phyloP scores from a whole-genome alignment of 768 basidiomycete species.

The Dendrothele bispora region DNA sequence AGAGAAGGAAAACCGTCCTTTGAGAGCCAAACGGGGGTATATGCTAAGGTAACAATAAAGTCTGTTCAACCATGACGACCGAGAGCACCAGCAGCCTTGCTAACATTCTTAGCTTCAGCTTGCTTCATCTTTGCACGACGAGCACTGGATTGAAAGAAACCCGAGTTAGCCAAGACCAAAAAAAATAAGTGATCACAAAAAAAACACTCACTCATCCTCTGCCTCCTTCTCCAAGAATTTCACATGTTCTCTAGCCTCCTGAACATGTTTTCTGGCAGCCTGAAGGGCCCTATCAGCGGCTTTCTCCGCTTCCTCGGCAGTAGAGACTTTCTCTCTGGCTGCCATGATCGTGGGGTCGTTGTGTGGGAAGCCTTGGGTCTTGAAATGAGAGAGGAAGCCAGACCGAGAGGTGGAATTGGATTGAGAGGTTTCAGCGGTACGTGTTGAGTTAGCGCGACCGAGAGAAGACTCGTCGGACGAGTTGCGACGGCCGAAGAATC shows the following conservation, averaged over 20 bases:
- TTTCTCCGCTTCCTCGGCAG: conserved; percentile 21
- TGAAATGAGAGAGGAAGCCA: neutral
- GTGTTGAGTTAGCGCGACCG: too few relatives aligned
- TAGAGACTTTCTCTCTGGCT: conserved; percentile 36
- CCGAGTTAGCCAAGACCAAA: neutral
- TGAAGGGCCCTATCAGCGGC: conserved; percentile 5
- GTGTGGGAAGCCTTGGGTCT: conserved; percentile 8
- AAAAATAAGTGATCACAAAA: neutral
- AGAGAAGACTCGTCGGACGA: too few relatives aligned
- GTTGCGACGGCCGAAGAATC: too few relatives aligned
- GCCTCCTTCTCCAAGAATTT: conserved; percentile 38
- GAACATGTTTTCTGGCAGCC: conserved; percentile 17
- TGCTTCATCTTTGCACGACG: conserved; percentile 39
- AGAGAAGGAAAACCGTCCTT: too few relatives aligned
- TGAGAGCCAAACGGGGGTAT: too few relatives aligned
- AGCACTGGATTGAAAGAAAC: conserved; percentile 22
- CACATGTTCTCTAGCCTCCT: conserved; percentile 36
- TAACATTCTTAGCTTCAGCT: conserved; percentile 36
- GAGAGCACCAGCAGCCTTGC: conserved; percentile 33
- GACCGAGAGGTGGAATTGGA: neutral
- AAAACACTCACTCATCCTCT: conserved; percentile 34
- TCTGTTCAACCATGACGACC: conserved; percentile 28
- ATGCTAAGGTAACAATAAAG: too few relatives aligned
- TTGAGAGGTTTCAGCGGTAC: too few relatives aligned
- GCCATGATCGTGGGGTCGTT: conserved; percentile 37